These are phyloP conservation scores for Nannochloropsis limnetica DNA, from an alignment of 352 stramenopile genomes.

Conservation along the genomic window DNA sequence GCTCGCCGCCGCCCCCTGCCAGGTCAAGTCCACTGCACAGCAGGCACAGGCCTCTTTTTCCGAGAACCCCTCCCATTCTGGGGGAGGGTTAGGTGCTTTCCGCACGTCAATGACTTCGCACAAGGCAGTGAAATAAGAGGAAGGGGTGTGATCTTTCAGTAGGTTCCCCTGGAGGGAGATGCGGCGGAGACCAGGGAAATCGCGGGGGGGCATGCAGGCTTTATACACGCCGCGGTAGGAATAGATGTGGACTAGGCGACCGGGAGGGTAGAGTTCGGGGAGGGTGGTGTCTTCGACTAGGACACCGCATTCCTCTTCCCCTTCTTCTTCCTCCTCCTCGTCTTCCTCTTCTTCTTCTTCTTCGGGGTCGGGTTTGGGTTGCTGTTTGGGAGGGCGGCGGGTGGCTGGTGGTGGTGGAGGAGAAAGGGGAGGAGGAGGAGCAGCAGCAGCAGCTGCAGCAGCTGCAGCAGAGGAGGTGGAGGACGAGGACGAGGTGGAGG, in stretches of 20 bases:
- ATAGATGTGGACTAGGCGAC: slow-evolving; percentile 70
- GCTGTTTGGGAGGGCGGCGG: background rate
- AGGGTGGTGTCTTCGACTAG: slow-evolving; percentile 63
- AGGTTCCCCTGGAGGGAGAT: slow-evolving; percentile 63
- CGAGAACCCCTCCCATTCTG: slow-evolving; percentile 60
- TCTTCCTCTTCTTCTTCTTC: slow-evolving; percentile 43
- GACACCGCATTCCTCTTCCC: slow-evolving; percentile 53
- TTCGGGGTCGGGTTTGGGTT: slow-evolving; percentile 5
- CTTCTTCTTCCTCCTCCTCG: slow-evolving; percentile 46
- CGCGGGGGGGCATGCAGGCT: slow-evolving; percentile 54
- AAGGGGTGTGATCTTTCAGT: slow-evolving; percentile 60
- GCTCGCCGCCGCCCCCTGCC: slow-evolving; percentile 60
- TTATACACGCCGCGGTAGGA: slow-evolving; percentile 62
- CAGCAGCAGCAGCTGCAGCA: background rate
- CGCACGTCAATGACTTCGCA: slow-evolving; percentile 59
- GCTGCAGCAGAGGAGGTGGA: background rate
- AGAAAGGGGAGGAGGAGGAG: background rate
- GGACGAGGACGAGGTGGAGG: background rate
- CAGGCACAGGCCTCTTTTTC: slow-evolving; percentile 55
- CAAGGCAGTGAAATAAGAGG: slow-evolving; percentile 60
- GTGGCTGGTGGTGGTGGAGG: background rate
- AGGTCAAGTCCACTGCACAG: slow-evolving; percentile 63
- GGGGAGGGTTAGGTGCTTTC: slow-evolving; percentile 53
- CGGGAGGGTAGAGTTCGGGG: slow-evolving; percentile 66
- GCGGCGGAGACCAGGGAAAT: slow-evolving; percentile 57